Percentiles rank a stretch among this genome's conserved stretches.
phyloP scores from a whole-genome alignment of 345 rosid species.

The Punica granatum region DNA sequence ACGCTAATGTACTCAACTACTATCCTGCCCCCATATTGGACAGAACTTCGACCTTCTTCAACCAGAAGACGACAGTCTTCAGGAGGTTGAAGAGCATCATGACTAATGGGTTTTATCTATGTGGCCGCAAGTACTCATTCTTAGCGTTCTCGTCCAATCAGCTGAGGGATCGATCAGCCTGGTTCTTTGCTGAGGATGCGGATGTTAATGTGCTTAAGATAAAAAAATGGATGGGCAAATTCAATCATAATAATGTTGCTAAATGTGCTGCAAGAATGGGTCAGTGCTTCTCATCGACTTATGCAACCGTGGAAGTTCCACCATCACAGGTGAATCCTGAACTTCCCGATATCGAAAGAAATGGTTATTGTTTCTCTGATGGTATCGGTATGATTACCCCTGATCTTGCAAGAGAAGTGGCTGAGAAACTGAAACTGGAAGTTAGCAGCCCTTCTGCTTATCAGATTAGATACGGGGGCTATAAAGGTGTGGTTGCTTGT shows the following conservation, averaged over 20 bases:
- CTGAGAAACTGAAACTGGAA: slow-evolving; percentile 56
- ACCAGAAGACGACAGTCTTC: slow-evolving; percentile 64
- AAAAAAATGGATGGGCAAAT: slow-evolving; percentile 79
- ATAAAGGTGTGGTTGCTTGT: slow-evolving; percentile 84
- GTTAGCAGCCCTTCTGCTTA: slow-evolving; percentile 55
- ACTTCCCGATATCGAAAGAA: slow-evolving; percentile 59
- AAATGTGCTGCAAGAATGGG: slow-evolving; percentile 98
- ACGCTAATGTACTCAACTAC: slow-evolving; percentile 49
- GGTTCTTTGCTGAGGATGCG: slow-evolving; percentile 86
- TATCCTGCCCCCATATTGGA: slow-evolving; percentile 64
- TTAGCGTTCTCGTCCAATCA: slow-evolving; percentile 92
- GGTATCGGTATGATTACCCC: slow-evolving; percentile 82
- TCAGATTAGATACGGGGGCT: slow-evolving; percentile 91
- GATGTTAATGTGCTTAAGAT: slow-evolving; percentile 34
- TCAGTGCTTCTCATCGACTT: slow-evolving; percentile 90
- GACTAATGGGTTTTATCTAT: slow-evolving; percentile 61
- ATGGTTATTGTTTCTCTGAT: slow-evolving; percentile 63
- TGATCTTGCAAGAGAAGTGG: slow-evolving; percentile 74
- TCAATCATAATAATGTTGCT: slow-evolving; percentile 48
- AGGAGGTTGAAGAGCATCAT: slow-evolving; percentile 60
- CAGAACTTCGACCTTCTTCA: slow-evolving; percentile 33
- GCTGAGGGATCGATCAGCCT: slow-evolving; percentile 81
- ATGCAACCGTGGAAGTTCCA: slow-evolving; percentile 75
- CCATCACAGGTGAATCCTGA: slow-evolving; percentile 29
- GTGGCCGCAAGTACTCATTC: slow-evolving; percentile 75